Percentiles rank a stretch among this genome's conserved stretches.
These are phyloP conservation scores for Helminthosporium solani DNA, from an alignment of 2,329 filamentous ascomycete species.

Conservation along the genomic window DNA sequence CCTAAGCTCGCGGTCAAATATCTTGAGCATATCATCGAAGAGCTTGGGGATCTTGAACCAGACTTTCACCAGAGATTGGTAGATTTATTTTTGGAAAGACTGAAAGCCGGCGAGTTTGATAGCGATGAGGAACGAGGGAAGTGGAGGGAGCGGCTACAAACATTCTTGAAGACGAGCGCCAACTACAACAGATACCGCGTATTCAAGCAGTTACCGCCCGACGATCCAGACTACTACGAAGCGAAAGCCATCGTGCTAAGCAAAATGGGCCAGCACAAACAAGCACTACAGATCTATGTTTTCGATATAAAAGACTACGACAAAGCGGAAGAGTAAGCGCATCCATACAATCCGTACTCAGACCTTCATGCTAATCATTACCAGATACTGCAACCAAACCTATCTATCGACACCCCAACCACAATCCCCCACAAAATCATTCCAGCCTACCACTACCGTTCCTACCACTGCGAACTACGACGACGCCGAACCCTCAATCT, in stretches of 20 bases:
- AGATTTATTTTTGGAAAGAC: constrained; percentile 64
- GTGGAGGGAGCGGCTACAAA: constrained; percentile 67
- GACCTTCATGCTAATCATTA: background rate
- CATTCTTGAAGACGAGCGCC: constrained; percentile 72
- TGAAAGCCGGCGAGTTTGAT: constrained; percentile 44
- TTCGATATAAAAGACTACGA: constrained; percentile 85
- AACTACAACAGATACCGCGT: constrained; percentile 81
- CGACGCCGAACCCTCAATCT: constrained; percentile 72
- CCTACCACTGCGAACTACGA: constrained; percentile 47
- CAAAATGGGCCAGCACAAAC: constrained; percentile 93
- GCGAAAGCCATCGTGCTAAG: constrained; percentile 86
- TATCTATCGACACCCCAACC: constrained; percentile 55
- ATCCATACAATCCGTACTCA: background rate
- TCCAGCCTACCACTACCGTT: constrained; percentile 29
- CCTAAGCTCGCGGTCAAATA: constrained; percentile 73
- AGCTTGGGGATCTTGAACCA: constrained; percentile 79
- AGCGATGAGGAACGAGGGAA: constrained; percentile 41
- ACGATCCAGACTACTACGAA: constrained; percentile 85
- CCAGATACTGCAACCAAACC: constrained; percentile 75
- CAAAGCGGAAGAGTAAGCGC: constrained; percentile 82
- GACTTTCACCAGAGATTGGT: constrained; percentile 86
- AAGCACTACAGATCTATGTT: constrained; percentile 95
- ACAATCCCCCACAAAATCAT: constrained; percentile 44
- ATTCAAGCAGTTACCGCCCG: constrained; percentile 73
- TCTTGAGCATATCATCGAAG: constrained; percentile 84